Base-by-base conservation (phyloP, 345 rosid genomes). In the Cochlearia excelsa region DNA sequence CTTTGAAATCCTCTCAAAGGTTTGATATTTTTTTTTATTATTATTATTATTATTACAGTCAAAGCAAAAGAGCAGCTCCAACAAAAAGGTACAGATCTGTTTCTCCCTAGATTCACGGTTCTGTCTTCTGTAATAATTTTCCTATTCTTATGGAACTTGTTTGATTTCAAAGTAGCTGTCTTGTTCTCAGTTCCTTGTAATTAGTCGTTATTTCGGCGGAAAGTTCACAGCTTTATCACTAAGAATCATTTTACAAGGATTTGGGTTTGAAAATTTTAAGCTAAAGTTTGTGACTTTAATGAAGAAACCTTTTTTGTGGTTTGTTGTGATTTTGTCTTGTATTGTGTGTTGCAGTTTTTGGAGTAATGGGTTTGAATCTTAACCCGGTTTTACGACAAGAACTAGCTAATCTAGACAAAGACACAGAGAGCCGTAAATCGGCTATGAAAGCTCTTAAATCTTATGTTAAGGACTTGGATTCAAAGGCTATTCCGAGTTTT, bases 371-470 rank as follows among this genome's bases (percentile, higher is more conserved):
- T 58, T 63, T 79, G 70, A 80, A 74, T 83, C 83, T 86, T 16
- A 83, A 79, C 61, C 90, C 98, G 4, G 63, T 82, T 11, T 65
- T 93, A 59, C 76, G 84, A 42, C 77, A 80, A 66, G 96, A 89
- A 45, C 54, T 93, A 65, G 95, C 86, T n/a, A 94, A 94, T 71
- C 90, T 94, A 41, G 95, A 93, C 65, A 89, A 84, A 73, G 99
- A 87, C 70, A 78, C 90, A 39, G 92, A 84, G 42, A 94, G 96
- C 66, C 88, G 95, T 37, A 90, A 81, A 77, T 78, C 88, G 30
- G 99, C 99, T 9, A 87, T 93, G 97, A 82, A 79, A 66, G 99
- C 96, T 29, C 77, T 93, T 45, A 85, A 87, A 66, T 85, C 81
- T 2, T 90, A 89, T 71, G 96, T 93, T 49, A 93, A 82, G 66